Base-by-base conservation (phyloP, 805 yeast genomes). In the Starmerella khaoyaiensis region DNA sequence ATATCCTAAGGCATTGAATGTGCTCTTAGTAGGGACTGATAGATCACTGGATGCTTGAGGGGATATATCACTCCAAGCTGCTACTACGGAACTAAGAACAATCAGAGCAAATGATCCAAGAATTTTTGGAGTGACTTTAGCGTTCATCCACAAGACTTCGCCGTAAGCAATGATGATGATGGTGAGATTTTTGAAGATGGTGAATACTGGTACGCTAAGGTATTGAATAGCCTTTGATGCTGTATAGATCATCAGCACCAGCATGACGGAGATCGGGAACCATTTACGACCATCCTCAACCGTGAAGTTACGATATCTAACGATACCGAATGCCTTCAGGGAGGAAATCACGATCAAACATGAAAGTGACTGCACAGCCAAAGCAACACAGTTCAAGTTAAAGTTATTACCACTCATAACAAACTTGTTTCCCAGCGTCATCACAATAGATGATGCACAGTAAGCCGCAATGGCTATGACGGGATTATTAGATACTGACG, bases 71-170 rank as follows among this genome's bases (percentile, higher is more conserved):
- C 96, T 90, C 68, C 82, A 74, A 47, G 93, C 86, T 32, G 98
- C 98, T 51, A 90, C 80, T 28, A 90, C 75, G n/a, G 95, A 83
- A 9, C 97, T 86, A 41, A 90, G 67, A 37, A 90, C 95, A 93
- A 90, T 90, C 58, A 90, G 69, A 37, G 75, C 56, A 61, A 90
- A 90, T 2, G 97, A 79, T 28, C 83, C 77, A 48, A 90, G 66
- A 32, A 93, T 84, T 90, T 86, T 76, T 26, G 86, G 61, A 37
- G 94, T 76, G 52, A 87, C 95, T 44, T 68, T 63, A 47, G 96
- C 96, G 45, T 95, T 94, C 54, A 87, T 90, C 93, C 95, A 87
- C 44, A 90, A 52, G 24, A 87, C 96, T 65, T 90, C 98, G 66
- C 97, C 97, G 59, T 90, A 90, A 24, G 98, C 97, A 59, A 90